These are phyloP conservation scores for Melampsora americana DNA, from an alignment of 1,284 basidiomycete genomes.

Conservation along the genomic window DNA sequence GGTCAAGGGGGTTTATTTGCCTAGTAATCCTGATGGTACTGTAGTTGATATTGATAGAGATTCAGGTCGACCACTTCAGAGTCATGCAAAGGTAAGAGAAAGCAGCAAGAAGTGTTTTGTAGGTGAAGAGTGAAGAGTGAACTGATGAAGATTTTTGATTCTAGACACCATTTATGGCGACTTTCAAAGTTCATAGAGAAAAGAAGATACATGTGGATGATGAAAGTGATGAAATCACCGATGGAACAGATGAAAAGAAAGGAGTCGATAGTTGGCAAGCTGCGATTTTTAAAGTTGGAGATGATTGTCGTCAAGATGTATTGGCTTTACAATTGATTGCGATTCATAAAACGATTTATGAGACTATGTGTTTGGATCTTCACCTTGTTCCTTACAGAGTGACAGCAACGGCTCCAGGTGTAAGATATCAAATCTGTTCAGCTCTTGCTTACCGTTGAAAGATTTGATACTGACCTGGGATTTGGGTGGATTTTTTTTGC, in stretches of 20 bases:
- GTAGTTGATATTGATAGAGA: conserved; percentile 96
- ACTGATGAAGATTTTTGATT: neutral
- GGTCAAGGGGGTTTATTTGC: conserved; percentile 90
- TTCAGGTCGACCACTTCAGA: conserved; percentile 91
- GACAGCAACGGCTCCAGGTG: conserved; percentile 92
- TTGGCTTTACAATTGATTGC: conserved; percentile 95
- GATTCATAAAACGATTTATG: conserved; percentile 99
- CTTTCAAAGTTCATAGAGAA: conserved; percentile 93
- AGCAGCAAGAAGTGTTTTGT: no score
- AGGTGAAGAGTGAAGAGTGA: no score
- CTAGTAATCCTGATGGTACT: conserved; percentile 92
- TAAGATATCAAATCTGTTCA: conserved; percentile 57
- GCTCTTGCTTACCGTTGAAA: neutral
- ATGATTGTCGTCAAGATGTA: conserved; percentile 97
- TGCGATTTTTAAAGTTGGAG: conserved; percentile 99
- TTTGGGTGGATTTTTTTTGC: neutral
- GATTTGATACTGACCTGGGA: conserved; percentile 17
- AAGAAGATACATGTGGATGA: conserved; percentile 65
- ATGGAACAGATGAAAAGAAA: conserved; percentile 61
- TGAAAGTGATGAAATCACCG: conserved; percentile 60
- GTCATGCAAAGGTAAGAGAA: conserved; percentile 79
- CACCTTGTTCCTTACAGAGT: conserved; percentile 97
- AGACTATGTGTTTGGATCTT: conserved; percentile 74
- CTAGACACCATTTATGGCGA: conserved; percentile 99
- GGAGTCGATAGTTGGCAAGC: conserved; percentile 92